A percentile compares a stretch with the other conserved stretches of the same genome.
Conservation (phyloP, 139 green algal genomes). For the Penium margaritaceum region DNA sequence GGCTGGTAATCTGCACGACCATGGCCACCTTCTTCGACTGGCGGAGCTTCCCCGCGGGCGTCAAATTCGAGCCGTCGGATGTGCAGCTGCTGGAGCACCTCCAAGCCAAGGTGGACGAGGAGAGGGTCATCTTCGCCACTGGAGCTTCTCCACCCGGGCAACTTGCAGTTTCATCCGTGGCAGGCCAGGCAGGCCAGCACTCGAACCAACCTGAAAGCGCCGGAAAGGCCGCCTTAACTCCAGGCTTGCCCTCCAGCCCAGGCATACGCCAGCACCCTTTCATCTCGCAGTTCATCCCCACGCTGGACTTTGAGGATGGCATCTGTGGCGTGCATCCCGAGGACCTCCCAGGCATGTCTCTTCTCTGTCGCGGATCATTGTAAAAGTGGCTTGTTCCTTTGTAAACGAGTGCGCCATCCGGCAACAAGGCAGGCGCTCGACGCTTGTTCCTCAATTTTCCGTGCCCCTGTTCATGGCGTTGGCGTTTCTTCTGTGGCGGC, state of each 20-base stretch:
- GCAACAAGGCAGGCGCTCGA: no score
- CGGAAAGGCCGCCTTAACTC: background rate
- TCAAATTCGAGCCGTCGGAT: background rate
- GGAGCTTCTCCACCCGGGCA: background rate
- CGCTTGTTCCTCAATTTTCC: background rate
- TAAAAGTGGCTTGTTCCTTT: background rate
- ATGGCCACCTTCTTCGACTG: slow-evolving; percentile 7
- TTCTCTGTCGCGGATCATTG: background rate
- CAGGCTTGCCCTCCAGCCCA: background rate
- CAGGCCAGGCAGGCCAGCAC: background rate
- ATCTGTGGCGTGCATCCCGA: slow-evolving; percentile 33
- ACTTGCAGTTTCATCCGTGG: background rate
- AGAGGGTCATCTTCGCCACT: no score
- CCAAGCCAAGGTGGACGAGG: slow-evolving; percentile 1
- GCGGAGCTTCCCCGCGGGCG: background rate
- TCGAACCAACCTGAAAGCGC: no score
- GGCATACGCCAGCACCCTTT: background rate
- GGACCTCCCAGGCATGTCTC: slow-evolving; percentile 16
- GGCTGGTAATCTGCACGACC: no score
- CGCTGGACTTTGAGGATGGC: slow-evolving; percentile 17
- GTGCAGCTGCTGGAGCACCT: slow-evolving; percentile 1
- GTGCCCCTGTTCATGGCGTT: background rate
- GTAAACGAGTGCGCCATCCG: no score
- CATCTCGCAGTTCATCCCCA: slow-evolving; percentile 22
- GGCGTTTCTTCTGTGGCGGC: background rate